Percentiles rank a stretch among this genome's conserved stretches.
phyloP scores from a whole-genome alignment of 345 rosid species.

The Citrus maxima region DNA sequence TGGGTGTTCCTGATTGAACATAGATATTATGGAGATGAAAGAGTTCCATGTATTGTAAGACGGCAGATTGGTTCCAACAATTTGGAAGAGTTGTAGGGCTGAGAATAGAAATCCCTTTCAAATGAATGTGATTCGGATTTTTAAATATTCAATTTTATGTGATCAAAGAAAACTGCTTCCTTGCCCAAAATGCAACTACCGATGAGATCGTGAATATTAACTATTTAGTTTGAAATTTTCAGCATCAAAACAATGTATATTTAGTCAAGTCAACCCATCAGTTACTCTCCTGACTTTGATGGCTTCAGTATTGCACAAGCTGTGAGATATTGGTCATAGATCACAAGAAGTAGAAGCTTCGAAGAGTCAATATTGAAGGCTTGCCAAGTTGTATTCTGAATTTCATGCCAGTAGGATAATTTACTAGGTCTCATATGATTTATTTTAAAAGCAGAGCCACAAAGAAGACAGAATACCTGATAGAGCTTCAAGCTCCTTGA shows the following conservation, averaged over 20 bases:
- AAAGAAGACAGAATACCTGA: background rate
- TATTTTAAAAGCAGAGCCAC: background rate
- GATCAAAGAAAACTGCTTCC: background rate
- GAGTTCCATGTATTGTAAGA: background rate
- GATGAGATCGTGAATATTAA: background rate
- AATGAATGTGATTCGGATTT: background rate
- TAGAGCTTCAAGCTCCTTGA: background rate
- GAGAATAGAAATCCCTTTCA: background rate
- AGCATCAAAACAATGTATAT: background rate
- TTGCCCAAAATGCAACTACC: background rate
- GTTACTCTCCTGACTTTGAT: background rate
- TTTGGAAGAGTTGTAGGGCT: background rate
- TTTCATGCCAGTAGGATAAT: background rate
- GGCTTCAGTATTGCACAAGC: background rate
- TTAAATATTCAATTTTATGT: background rate
- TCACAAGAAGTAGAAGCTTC: background rate
- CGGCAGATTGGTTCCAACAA: background rate
- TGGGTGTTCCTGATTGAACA: background rate
- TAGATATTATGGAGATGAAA: background rate
- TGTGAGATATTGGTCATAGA: background rate
- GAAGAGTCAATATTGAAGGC: background rate
- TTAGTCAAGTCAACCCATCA: background rate
- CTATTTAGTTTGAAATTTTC: background rate
- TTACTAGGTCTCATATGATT: background rate
- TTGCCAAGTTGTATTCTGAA: background rate